Base-by-base conservation (phyloP, 805 yeast species). In the Cyberlindnera amylophila region DNA sequence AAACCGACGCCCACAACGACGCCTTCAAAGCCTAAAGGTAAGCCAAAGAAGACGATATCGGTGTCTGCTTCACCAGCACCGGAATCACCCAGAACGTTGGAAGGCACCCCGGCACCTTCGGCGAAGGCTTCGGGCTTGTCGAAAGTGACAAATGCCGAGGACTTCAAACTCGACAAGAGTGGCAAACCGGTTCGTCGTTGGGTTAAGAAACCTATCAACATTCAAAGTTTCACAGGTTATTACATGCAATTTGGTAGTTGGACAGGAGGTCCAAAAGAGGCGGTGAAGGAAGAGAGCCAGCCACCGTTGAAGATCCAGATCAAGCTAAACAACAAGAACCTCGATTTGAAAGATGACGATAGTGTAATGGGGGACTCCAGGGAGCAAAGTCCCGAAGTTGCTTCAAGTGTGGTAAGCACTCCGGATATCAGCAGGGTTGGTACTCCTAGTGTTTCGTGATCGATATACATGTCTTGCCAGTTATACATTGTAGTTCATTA, bases 151-250 rank as follows among this genome's bases (percentile, higher is more conserved):
- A 47, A 43, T 17, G 47, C 51, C 6, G 54, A 48, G n/a, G 52
- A 50, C 16, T 42, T 47, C 32, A 47, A 47, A 34, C 54, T 75
- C 23, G 77, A 74, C 46, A 65, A 72, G 16, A 54, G 67, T 17
- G 74, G 74, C 4, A 61, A 54, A 29, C 69, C 70, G 14, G 65
- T 70, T 36, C 59, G 79, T 35, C 62, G 61, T 42, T 75, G 81
- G 81, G 47, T 42, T 9, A 66, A 66, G 45, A 54, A 58, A 35
- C 68, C 69, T 1, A 40, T 72, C 9, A 55, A 57, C 11, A 53
- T 75, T 30, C 66, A 64, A 43, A 64, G 71, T 19, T 74, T 75
- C 46, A 72, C 79, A 0, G 77, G 78, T 4, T 66, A 62, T 44
- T 57, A 53, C 18, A 66, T 66, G 49, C 47, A 56, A 2, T 53